Conservation (phyloP, 2,329 filamentous ascomycete genomes). For the Chaetomium sp. region DNA sequence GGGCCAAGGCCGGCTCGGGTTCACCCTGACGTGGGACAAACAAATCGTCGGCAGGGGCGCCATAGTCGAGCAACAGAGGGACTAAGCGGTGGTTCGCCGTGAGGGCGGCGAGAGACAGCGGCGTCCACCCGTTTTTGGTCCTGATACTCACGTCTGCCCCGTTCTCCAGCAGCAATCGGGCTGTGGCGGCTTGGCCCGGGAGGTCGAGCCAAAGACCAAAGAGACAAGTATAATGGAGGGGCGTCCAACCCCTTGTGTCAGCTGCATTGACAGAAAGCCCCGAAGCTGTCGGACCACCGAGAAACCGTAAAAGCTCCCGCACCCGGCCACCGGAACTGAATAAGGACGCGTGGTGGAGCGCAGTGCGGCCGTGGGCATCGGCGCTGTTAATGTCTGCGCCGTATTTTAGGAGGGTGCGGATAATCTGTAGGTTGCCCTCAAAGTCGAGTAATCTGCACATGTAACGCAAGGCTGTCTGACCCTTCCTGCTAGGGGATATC, state of each 20-base stretch:
- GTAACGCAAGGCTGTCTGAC: conserved; percentile 19
- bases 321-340: conserved; percentile 9
- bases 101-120: conserved; percentile 19
- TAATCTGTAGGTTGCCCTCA: background rate
- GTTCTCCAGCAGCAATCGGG: conserved; percentile 15
- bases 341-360: conserved; percentile 25
- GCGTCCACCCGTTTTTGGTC: conserved; percentile 22
- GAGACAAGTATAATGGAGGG: conserved; percentile 27
- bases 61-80: conserved; percentile 14
- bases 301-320: conserved; percentile 15
- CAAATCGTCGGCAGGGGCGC: conserved; percentile 9
- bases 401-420: conserved; percentile 17
- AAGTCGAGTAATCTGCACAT: conserved; percentile 13
- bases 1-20: background rate
- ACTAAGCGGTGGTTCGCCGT: conserved; percentile 14
- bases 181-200: background rate
- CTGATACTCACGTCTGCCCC: conserved; percentile 20
- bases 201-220: conserved; percentile 17
- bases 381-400: conserved; percentile 22
- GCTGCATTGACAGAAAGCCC: conserved; percentile 22
- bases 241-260: conserved; percentile 25
- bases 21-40: background rate
- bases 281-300: conserved; percentile 12
- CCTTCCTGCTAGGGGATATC: background rate
- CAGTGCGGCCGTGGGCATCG: conserved; percentile 17